These are phyloP conservation scores for Pythium angustatum DNA, from an alignment of 352 stramenopile genomes.

Conservation along the genomic window DNA sequence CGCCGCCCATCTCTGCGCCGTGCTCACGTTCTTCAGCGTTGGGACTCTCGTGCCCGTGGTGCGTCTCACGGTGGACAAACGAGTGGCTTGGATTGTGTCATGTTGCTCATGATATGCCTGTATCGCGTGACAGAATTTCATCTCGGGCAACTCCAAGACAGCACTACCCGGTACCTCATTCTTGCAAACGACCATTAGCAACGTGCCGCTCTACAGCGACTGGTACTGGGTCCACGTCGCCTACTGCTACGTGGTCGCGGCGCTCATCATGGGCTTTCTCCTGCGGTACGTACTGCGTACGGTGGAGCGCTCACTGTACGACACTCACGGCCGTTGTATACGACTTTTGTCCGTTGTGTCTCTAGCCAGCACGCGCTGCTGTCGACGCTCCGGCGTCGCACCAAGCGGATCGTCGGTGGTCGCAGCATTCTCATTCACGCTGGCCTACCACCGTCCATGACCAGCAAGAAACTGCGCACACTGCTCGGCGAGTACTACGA, in stretches of 20 bases:
- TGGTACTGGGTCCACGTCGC: slow-evolving; percentile 81
- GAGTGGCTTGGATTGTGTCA: no score
- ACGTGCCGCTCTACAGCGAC: slow-evolving; percentile 72
- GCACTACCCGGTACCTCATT: slow-evolving; percentile 48
- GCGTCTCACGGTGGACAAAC: no score
- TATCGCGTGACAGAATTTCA: slow-evolving; percentile 63
- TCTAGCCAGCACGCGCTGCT: slow-evolving; percentile 49
- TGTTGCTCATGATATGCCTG: no score
- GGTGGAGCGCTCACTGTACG: no score
- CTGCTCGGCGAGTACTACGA: slow-evolving; percentile 44
- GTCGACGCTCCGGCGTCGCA: slow-evolving; percentile 47
- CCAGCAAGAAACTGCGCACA: slow-evolving; percentile 41
- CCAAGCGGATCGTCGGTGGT: slow-evolving; percentile 67
- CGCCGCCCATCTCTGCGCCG: slow-evolving; percentile 56
- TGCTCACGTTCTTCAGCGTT: slow-evolving; percentile 70
- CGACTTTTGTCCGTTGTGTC: background rate
- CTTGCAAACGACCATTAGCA: slow-evolving; percentile 80
- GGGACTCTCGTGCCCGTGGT: slow-evolving; percentile 76
- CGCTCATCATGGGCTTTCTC: slow-evolving; percentile 51
- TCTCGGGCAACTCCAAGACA: slow-evolving; percentile 47
- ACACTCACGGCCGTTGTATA: background rate
- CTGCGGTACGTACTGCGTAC: slow-evolving; percentile 27
- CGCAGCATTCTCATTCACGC: slow-evolving; percentile 72
- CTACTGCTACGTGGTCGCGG: slow-evolving; percentile 74
- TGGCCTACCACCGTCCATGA: slow-evolving; percentile 56